A percentile compares a stretch with the other conserved stretches of the same genome.
Conservation (phyloP, 331 rosid species). For the Cydonia oblonga region DNA sequence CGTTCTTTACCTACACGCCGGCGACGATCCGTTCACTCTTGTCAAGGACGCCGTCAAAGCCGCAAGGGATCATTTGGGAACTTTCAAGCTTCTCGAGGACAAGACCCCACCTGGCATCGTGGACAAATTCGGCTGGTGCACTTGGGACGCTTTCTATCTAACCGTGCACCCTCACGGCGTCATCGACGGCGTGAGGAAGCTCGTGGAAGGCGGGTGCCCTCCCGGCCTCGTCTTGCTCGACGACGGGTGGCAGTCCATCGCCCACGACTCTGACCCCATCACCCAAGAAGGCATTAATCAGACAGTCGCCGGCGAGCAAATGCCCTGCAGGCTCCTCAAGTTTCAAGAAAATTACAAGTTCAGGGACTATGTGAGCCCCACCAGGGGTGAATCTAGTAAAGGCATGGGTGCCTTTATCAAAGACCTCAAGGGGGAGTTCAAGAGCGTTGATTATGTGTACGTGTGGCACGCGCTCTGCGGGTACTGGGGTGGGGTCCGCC, state of each 20-base stretch:
- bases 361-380: slow-evolving; percentile 37
- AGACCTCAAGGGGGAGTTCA: slow-evolving; percentile 54
- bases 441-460: slow-evolving; percentile 62
- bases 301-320: slow-evolving; percentile 68
- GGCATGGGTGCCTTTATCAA: slow-evolving; percentile 66
- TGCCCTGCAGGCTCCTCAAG: slow-evolving; percentile 77
- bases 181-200: slow-evolving; percentile 55
- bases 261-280: slow-evolving; percentile 55
- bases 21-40: slow-evolving; percentile 40
- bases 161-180: slow-evolving; percentile 73
- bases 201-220: slow-evolving; percentile 73
- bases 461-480: slow-evolving; percentile 98
- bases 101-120: slow-evolving; percentile 66
- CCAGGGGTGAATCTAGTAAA: not conserved
- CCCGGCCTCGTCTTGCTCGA: slow-evolving; percentile 75
- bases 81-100: slow-evolving; percentile 59
- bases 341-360: slow-evolving; percentile 69
- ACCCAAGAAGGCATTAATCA: slow-evolving; percentile 64
- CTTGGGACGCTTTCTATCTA: slow-evolving; percentile 95
- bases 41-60: slow-evolving; percentile 66
- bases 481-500: slow-evolving; percentile 89
- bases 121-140: slow-evolving; percentile 95
- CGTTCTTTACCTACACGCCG: slow-evolving; percentile 55
- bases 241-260: slow-evolving; percentile 93
- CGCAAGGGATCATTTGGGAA: slow-evolving; percentile 48